A percentile compares a stretch with the other conserved stretches of the same genome.
Evolutionary conservation across 1,284 basidiomycete genomes (phyloP).

Genomic region (Apiotrichum laibachii): DNA sequence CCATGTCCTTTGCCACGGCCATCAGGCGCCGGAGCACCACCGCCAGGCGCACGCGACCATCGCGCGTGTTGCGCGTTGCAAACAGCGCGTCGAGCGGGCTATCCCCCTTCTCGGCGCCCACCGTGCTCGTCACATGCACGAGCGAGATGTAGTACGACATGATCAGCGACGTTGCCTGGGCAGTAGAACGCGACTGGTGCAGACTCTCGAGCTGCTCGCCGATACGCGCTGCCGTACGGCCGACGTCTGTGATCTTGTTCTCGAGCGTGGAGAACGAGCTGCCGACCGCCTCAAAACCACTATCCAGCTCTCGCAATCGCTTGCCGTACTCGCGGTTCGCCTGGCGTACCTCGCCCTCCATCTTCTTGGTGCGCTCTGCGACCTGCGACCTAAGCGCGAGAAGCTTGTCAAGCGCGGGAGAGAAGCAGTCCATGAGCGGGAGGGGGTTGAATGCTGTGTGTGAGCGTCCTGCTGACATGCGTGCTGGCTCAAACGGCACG

Average conservation of each 20-base stretch:
- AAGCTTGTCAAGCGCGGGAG: slow-evolving; percentile 81
- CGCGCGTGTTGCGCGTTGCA: slow-evolving; percentile 62
- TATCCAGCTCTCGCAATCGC: slow-evolving; percentile 86
- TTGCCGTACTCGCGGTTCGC: slow-evolving; percentile 92
- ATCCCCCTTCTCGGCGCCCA: slow-evolving; percentile 42
- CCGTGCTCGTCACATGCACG: slow-evolving; percentile 73
- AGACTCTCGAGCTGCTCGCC: slow-evolving; percentile 96
- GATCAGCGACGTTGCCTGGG: slow-evolving; percentile 91
- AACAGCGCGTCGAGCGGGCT: slow-evolving; percentile 46
- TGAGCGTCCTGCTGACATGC: background rate
- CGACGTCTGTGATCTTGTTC: slow-evolving; percentile 84
- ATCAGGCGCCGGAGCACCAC: slow-evolving; percentile 82
- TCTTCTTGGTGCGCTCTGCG: slow-evolving; percentile 78
- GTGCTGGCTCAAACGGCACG: no score
- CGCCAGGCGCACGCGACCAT: slow-evolving; percentile 84
- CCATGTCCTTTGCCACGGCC: slow-evolving; percentile 78
- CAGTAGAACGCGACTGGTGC: slow-evolving; percentile 85
- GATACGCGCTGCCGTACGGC: slow-evolving; percentile 89
- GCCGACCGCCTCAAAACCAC: slow-evolving; percentile 86
- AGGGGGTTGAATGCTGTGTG: slow-evolving; percentile 81
- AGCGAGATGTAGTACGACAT: slow-evolving; percentile 94
- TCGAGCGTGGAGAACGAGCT: slow-evolving; percentile 82
- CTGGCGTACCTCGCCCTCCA: slow-evolving; percentile 85
- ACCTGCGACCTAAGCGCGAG: slow-evolving; percentile 83
- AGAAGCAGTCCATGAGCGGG: slow-evolving; percentile 89